Conservation (phyloP, 2,329 filamentous ascomycete genomes). For the Clathrospora elynae region DNA sequence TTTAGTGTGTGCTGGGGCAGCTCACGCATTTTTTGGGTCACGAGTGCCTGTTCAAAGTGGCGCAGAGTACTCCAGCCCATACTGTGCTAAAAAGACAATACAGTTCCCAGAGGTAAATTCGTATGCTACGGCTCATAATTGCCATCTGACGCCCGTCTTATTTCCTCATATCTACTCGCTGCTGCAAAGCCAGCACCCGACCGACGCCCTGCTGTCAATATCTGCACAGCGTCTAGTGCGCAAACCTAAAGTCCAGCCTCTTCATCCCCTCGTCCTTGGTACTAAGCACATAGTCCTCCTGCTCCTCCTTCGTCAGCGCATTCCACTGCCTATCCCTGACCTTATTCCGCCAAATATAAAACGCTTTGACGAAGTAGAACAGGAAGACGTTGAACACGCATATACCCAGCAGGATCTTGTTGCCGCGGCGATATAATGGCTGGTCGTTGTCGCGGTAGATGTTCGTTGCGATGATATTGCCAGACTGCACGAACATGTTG, state of each 20-base stretch:
- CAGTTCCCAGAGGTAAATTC: too few species aligned
- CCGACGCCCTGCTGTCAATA: neutral
- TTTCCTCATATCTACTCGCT: too few species aligned
- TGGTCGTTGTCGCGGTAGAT: constrained; percentile 56
- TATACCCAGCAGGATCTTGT: constrained; percentile 44
- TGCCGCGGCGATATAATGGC: constrained; percentile 53
- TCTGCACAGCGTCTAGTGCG: constrained; percentile 19
- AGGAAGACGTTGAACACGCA: constrained; percentile 40
- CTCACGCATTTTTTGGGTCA: too few species aligned
- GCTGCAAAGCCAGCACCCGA: too few species aligned
- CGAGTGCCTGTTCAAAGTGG: too few species aligned
- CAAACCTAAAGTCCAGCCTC: constrained; percentile 40
- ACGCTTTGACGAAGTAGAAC: constrained; percentile 47
- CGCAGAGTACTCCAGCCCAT: too few species aligned
- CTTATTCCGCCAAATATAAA: constrained; percentile 52
- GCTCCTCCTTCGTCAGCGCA: constrained; percentile 37
- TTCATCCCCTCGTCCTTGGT: constrained; percentile 40
- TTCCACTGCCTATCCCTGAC: constrained; percentile 35
- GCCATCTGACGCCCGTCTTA: too few species aligned
- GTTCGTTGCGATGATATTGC: constrained; percentile 54
- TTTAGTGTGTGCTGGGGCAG: too few species aligned
- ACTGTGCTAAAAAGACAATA: too few species aligned
- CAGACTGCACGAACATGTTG: constrained; percentile 55
- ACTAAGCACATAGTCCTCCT: constrained; percentile 34
- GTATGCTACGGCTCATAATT: too few species aligned